These are phyloP conservation scores for Tinospora cordifolia DNA, from an alignment of 164 flowering plant genomes.

Conservation along the genomic window DNA sequence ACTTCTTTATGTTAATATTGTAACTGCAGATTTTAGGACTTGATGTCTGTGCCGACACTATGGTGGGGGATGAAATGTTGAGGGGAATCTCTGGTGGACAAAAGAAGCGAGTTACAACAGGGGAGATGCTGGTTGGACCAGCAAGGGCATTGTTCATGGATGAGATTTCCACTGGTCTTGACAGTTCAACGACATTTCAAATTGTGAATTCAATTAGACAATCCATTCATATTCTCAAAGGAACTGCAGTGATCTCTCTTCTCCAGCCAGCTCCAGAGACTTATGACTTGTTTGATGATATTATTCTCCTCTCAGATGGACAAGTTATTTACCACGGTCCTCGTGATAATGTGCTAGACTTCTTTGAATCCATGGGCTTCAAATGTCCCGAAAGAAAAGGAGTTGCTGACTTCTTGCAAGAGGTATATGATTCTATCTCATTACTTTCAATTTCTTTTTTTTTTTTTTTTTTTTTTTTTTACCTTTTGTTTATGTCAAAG, in stretches of 20 bases:
- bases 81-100: conserved; percentile 53
- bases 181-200: conserved; percentile 74
- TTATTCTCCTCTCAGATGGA: conserved; percentile 67
- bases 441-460: too few species aligned
- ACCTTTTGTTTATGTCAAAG: too few species aligned
- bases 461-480: too few species aligned
- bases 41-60: conserved; percentile 43
- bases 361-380: conserved; percentile 12
- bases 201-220: conserved; percentile 59
- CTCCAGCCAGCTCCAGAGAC: conserved; percentile 90
- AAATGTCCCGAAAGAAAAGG: conserved; percentile 14
- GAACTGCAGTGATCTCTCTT: conserved; percentile 65
- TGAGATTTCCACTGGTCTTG: conserved; percentile 81
- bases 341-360: conserved; percentile 8
- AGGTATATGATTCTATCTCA: neutral
- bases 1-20: neutral
- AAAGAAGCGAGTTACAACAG: conserved; percentile 44
- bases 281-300: conserved; percentile 66
- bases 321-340: conserved; percentile 50
- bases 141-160: conserved; percentile 74
- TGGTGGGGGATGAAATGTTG: conserved; percentile 44
- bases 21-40: conserved; percentile 37
- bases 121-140: conserved; percentile 86
- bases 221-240: conserved; percentile 44
- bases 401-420: conserved; percentile 23